Percentiles rank a stretch among this genome's conserved stretches.
Evolutionary conservation across 1,284 basidiomycete species (phyloP).

Genomic region (Ceratobasidium sp.): DNA sequence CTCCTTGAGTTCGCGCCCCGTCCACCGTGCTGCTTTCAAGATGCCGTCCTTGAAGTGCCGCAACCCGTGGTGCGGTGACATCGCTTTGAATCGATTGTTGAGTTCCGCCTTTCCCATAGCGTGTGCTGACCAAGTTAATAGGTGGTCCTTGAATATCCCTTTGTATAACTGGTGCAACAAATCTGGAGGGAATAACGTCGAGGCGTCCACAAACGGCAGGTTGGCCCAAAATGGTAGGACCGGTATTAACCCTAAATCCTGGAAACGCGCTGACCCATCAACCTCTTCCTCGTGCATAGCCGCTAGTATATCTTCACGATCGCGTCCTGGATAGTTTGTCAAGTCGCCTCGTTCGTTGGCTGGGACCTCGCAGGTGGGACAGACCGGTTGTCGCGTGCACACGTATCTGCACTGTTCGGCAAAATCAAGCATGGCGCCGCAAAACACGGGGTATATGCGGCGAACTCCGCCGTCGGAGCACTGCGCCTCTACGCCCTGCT

Average conservation of each 20-base stretch:
- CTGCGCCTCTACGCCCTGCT: neutral
- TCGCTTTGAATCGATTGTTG: slow-evolving; percentile 35
- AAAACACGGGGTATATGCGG: slow-evolving; percentile 33
- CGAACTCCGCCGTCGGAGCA: slow-evolving; percentile 37
- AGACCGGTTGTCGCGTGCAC: neutral
- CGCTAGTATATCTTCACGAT: neutral
- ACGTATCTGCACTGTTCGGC: slow-evolving; percentile 44
- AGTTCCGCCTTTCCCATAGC: slow-evolving; percentile 25
- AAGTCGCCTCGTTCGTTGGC: slow-evolving; percentile 13
- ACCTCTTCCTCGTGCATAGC: neutral
- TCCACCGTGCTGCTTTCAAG: slow-evolving; percentile 52
- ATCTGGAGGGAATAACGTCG: slow-evolving; percentile 51
- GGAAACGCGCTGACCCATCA: neutral
- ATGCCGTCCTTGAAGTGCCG: slow-evolving; percentile 20
- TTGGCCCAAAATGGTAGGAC: slow-evolving; percentile 21
- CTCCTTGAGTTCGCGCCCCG: slow-evolving; percentile 53
- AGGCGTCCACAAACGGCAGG: slow-evolving; percentile 51
- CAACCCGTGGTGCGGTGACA: slow-evolving; percentile 11
- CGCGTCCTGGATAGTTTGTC: neutral
- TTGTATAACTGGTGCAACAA: slow-evolving; percentile 55
- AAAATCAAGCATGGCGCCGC: slow-evolving; percentile 38
- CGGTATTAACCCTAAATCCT: neutral
- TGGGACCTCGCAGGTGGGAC: slow-evolving; percentile 34
- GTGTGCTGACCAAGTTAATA: slow-evolving; percentile 28
- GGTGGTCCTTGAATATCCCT: slow-evolving; percentile 53